Base-by-base conservation (phyloP, 257 asterid species). In the Haberlea rhodopensis region DNA sequence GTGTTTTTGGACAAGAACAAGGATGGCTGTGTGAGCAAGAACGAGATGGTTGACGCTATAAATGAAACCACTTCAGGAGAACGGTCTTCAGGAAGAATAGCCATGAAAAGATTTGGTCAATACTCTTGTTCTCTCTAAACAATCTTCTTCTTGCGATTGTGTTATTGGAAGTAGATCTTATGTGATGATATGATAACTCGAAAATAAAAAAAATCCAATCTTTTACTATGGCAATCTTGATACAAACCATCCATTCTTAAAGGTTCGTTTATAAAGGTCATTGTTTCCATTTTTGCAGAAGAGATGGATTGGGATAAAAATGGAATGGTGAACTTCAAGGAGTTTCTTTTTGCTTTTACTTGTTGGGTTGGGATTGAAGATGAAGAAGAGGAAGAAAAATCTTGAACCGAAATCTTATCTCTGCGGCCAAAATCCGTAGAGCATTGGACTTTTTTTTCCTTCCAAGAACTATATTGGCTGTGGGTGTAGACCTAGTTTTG, bases 281-380 rank as follows among this genome's bases (percentile, higher is more conserved):
- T 0, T 29, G 18, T 15, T 66, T 52, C 18, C 24, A 18, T 63
- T 55, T 49, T 81, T 81, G 74, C 87, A 91, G 98, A 91, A 68
- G 98, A 91, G 81, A 91, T 91, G 96, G 98, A 91, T 75, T 88
- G 96, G 98, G 95, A 88, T 77, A 85, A 76, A 72, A 91, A 89
- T 58, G 98, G 96, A 65, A 85, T 68, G 82, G 96, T 86, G 37
- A 91, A 82, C 85, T 91, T 86, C 81, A 87, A 89, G 71, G 98
- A 91, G 49, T 91, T 88, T 67, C 90, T 91, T 18, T 91, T 91
- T 73, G 96, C 98, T 71, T 88, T 91, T 62, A 88, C 91, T 21
- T 73, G 77, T 37, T 91, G 98, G 98, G 95, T 88, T 19, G 98
- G 98, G 48, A 82, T 91, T 2, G 95, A 82, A 63, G 96, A 81